Conservation (phyloP, 164 flowering plant species). For the Magnolia officinalis region DNA sequence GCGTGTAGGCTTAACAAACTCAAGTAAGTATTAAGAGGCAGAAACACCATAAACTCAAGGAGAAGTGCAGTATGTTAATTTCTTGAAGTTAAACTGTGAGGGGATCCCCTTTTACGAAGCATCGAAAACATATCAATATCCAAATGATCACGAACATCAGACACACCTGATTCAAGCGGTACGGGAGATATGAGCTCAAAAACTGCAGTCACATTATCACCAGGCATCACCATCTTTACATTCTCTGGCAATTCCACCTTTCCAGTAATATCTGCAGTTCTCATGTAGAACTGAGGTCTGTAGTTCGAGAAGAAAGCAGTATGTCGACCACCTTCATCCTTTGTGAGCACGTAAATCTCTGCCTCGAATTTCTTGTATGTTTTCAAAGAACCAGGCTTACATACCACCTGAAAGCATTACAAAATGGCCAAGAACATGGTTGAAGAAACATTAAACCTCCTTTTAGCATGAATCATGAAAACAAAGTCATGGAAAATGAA, state of each 20-base stretch:
- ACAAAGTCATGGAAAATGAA: neutral
- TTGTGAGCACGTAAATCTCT: slow-evolving; percentile 89
- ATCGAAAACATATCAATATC: neutral
- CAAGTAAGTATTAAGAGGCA: neutral
- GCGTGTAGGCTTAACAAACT: neutral
- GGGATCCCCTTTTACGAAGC: neutral
- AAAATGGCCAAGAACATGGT: neutral
- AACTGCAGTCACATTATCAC: slow-evolving; percentile 90
- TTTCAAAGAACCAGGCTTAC: slow-evolving; percentile 76
- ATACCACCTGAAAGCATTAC: slow-evolving; percentile 56
- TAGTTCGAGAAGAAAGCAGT: slow-evolving; percentile 93
- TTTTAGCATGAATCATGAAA: neutral
- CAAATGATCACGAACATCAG: neutral
- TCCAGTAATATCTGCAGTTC: slow-evolving; percentile 95
- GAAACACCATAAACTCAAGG: neutral
- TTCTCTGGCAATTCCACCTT: slow-evolving; percentile 87
- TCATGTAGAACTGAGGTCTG: slow-evolving; percentile 91
- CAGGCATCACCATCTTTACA: slow-evolving; percentile 99
- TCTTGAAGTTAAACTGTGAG: neutral
- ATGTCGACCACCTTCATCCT: slow-evolving; percentile 99
- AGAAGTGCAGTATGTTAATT: neutral
- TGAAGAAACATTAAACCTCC: neutral
- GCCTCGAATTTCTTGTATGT: slow-evolving; percentile 88
- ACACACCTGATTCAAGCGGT: slow-evolving; percentile 82
- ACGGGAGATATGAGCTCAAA: slow-evolving; percentile 82